These are phyloP conservation scores for Tuber calosporum DNA, from an alignment of 495 filamentous ascomycete species.

Conservation along the genomic window DNA sequence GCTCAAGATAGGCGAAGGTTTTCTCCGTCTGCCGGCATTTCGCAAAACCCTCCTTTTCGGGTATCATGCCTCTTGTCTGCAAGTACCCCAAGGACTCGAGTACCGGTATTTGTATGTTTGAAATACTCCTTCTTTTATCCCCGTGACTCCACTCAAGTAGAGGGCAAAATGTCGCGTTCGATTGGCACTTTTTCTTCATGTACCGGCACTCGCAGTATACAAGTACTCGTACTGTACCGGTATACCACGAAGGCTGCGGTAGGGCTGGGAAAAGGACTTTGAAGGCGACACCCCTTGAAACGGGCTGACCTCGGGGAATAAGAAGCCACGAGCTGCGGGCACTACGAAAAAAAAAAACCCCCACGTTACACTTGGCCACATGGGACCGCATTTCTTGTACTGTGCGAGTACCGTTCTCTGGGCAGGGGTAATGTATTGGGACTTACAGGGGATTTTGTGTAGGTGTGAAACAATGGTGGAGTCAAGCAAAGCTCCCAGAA, in stretches of 20 bases:
- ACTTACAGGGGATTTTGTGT: too few species aligned
- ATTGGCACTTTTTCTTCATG: neutral
- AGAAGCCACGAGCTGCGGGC: neutral
- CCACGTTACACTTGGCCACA: neutral
- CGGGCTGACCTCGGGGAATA: neutral
- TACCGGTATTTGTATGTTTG: neutral
- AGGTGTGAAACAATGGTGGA: too few species aligned
- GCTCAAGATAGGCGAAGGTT: neutral
- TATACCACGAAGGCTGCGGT: neutral
- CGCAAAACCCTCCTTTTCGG: too few species aligned
- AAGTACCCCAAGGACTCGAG: neutral
- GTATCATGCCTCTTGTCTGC: neutral
- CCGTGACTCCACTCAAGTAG: neutral
- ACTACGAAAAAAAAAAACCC: neutral
- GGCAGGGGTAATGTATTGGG: too few species aligned
- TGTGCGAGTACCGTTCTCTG: too few species aligned
- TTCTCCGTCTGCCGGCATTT: neutral
- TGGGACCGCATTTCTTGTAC: too few species aligned
- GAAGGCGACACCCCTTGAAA: neutral
- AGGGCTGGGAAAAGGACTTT: neutral
- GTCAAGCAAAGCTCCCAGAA: too few species aligned
- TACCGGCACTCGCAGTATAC: neutral
- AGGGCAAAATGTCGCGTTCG: neutral
- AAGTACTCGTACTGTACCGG: neutral
- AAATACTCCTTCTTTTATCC: neutral